Conservation (phyloP, 176 grass and related monocot genomes). For the Carex parvula region DNA sequence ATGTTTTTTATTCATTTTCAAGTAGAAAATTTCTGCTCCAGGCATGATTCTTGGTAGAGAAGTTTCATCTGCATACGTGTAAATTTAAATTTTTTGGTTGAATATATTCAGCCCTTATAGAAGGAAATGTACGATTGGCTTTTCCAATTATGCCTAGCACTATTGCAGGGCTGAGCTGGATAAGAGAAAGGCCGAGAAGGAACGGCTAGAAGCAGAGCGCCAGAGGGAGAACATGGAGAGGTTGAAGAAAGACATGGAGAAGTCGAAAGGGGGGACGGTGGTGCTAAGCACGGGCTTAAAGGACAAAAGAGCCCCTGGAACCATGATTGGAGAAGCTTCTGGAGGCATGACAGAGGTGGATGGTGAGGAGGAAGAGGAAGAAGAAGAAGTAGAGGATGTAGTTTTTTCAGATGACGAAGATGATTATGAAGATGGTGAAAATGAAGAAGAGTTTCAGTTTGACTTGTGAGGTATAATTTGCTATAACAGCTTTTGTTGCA, state of each 20-base stretch:
- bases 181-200: conserved; percentile 84
- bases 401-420: conserved; percentile 63
- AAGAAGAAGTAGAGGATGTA: conserved; percentile 44
- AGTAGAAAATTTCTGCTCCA: background rate
- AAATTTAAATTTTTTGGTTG: background rate
- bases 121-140: background rate
- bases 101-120: background rate
- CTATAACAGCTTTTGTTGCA: background rate
- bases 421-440: conserved; percentile 66
- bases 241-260: conserved; percentile 78
- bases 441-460: conserved; percentile 71
- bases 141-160: conserved; percentile 17
- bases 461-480: conserved; percentile 46
- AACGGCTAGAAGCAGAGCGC: conserved; percentile 57
- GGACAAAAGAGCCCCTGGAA: conserved; percentile 40
- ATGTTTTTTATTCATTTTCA: background rate
- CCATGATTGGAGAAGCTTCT: conserved; percentile 41
- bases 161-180: conserved; percentile 80
- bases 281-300: conserved; percentile 85
- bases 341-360: conserved; percentile 53
- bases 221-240: conserved; percentile 75
- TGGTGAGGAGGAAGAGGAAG: conserved; percentile 54
- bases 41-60: background rate
- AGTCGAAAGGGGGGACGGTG: conserved; percentile 80
- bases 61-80: background rate